Evolutionary conservation across 176 grass and related monocot genomes (phyloP), one percentile per base, ranked within the genome.

Genomic region (Oryza officinalis): DNA sequence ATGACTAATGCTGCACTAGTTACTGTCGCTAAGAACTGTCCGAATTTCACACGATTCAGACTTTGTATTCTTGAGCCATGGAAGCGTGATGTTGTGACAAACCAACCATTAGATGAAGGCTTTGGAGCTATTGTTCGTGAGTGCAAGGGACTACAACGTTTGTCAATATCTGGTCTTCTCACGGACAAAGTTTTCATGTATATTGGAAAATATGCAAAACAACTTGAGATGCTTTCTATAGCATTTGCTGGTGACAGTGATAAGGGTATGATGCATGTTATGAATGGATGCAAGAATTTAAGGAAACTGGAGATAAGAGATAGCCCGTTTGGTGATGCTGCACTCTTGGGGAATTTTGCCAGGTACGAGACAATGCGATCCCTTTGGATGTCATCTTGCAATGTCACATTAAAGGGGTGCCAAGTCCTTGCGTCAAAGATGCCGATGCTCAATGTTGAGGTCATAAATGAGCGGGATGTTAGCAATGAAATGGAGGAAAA

Each of bases 331-430:
- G 92, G 91, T 79, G 94, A 97, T 77, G 87, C 27, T 69, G 94
- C 94, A 32, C 87, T 97, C 28, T 75, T 97, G 85, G 84, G 81
- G 47, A 82, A 93, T 84, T 74, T 90, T 54, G 87, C 78, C 41
- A 97, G 91, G 75, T 97, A 93, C 59, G 94, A 93, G 90, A 93
- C 94, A 97, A 91, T 97, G 91, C 94, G 91, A 93, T 97, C 94
- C 91, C 94, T 97, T 97, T 97, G 94, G 94, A 97, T 97, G 89
- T 97, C 94, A 67, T 93, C 91, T 1, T 97, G 94, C 78, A 71
- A 89, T 69, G 87, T 97, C 76, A 97, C 94, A 63, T 66, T 91
- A 6, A 90, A 90, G 75, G 94, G 89, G 86, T 93, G 94, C 81
- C 86, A 85, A 74, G 61, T 83, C 61, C 91, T 97, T 89, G 89